phyloP scores from a whole-genome alignment of 306 rosid species.

The Vigna hirtella region DNA sequence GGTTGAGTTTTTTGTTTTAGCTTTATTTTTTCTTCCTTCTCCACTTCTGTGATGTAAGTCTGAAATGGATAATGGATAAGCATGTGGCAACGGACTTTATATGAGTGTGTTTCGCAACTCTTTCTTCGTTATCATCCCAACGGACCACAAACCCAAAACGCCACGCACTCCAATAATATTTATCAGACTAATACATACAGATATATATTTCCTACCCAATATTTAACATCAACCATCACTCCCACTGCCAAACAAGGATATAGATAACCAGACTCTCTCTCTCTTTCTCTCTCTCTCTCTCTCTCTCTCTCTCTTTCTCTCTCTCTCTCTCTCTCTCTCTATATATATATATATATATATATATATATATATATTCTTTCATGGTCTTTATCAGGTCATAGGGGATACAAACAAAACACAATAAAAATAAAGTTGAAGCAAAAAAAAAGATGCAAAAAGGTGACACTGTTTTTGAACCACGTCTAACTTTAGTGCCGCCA shows the following conservation, averaged over 20 bases:
- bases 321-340: neutral
- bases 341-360: too few species aligned
- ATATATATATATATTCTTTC: too few species aligned
- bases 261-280: conserved; percentile 17
- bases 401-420: too few species aligned
- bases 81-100: conserved; percentile 54
- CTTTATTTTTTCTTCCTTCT: neutral
- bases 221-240: conserved; percentile 40
- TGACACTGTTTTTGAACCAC: conserved; percentile 40
- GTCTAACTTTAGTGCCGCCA: conserved; percentile 50
- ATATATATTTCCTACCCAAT: conserved; percentile 28
- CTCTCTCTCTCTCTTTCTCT: neutral
- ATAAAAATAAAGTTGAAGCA: conserved; percentile 6
- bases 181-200: neutral
- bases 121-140: conserved; percentile 48
- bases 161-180: conserved; percentile 46
- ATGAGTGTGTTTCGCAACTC: conserved; percentile 47
- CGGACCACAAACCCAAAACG: conserved; percentile 56
- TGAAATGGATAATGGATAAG: conserved; percentile 79
- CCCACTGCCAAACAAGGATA: conserved; percentile 29
- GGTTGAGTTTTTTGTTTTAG: conserved; percentile 31
- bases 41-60: conserved; percentile 57
- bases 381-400: too few species aligned
- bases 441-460: conserved; percentile 32
- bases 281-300: too few species aligned